Conservation (phyloP, 2,329 filamentous ascomycete species). For the Verticillium longisporum region DNA sequence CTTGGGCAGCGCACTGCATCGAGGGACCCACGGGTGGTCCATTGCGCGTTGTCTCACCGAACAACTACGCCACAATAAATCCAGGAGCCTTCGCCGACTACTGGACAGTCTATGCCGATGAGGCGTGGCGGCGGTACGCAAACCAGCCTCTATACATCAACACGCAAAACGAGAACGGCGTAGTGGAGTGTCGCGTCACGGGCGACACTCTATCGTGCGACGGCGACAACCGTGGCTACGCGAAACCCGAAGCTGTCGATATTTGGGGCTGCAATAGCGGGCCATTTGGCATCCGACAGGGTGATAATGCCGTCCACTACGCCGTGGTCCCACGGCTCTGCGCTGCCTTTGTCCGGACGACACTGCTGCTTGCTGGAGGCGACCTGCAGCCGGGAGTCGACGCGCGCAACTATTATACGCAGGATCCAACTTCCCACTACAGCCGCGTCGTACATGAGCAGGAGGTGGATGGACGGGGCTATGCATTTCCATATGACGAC, state of each 20-base stretch:
- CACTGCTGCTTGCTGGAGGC: slow-evolving; percentile 37
- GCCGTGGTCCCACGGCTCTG: slow-evolving; percentile 41
- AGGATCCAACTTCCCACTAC: slow-evolving; percentile 47
- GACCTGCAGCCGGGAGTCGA: slow-evolving; percentile 34
- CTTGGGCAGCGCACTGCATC: slow-evolving; percentile 39
- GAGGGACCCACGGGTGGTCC: slow-evolving; percentile 24
- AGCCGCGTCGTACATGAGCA: slow-evolving; percentile 52
- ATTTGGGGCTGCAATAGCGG: slow-evolving; percentile 46
- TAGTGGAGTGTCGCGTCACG: slow-evolving; percentile 30
- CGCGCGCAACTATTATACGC: slow-evolving; percentile 34
- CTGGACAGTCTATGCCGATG: slow-evolving; percentile 36
- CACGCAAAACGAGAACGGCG: slow-evolving; percentile 31
- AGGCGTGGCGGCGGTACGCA: slow-evolving; percentile 38
- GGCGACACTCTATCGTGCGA: slow-evolving; percentile 29
- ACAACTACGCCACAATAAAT: slow-evolving; percentile 29
- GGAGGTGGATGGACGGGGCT: slow-evolving; percentile 53
- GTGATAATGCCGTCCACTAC: slow-evolving; percentile 31
- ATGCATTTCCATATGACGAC: slow-evolving; percentile 64
- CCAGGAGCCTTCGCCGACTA: slow-evolving; percentile 29
- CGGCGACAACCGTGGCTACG: slow-evolving; percentile 34
- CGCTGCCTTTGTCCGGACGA: slow-evolving; percentile 42
- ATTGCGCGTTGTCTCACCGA: slow-evolving; percentile 38
- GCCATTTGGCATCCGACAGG: slow-evolving; percentile 29
- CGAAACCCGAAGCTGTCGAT: slow-evolving; percentile 34
- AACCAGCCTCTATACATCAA: slow-evolving; percentile 30